phyloP scores from a whole-genome alignment of 2,329 filamentous ascomycete genomes.

The Colletotrichum scovillei region DNA sequence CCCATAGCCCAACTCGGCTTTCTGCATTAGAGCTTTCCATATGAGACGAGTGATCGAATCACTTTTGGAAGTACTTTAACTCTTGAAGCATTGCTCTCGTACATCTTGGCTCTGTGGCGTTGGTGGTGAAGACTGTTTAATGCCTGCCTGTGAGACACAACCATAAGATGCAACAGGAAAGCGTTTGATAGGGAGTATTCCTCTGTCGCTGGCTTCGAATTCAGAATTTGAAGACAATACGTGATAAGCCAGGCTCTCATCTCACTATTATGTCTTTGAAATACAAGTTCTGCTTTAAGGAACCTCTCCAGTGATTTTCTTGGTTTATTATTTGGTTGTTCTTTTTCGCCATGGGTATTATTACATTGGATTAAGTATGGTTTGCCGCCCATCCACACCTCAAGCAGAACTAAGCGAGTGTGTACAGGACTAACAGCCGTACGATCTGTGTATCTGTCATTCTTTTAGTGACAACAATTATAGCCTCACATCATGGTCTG shows the following conservation, averaged over 20 bases:
- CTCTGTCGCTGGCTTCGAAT: neutral
- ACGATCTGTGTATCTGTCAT: neutral
- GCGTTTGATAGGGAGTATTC: neutral
- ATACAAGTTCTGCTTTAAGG: neutral
- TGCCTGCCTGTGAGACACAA: neutral
- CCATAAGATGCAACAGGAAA: neutral
- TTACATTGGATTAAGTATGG: neutral
- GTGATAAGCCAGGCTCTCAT: rapidly evolving
- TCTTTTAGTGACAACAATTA: neutral
- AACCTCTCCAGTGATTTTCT: neutral
- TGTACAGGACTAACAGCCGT: neutral
- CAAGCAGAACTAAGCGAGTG: neutral
- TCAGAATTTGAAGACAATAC: neutral
- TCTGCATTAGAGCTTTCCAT: neutral
- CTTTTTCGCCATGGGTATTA: neutral
- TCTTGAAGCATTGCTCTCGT: rapidly evolving
- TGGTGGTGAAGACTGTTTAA: neutral
- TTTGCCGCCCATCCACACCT: neutral
- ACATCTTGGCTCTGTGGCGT: neutral
- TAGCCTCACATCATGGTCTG: conserved; percentile 8
- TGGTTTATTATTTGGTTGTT: too few relatives aligned
- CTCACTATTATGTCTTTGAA: neutral
- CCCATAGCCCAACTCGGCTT: neutral
- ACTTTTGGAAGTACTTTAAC: rapidly evolving
- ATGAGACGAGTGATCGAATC: too few relatives aligned